Conservation (phyloP, 1,284 basidiomycete species). For the Vanrija sp. region DNA sequence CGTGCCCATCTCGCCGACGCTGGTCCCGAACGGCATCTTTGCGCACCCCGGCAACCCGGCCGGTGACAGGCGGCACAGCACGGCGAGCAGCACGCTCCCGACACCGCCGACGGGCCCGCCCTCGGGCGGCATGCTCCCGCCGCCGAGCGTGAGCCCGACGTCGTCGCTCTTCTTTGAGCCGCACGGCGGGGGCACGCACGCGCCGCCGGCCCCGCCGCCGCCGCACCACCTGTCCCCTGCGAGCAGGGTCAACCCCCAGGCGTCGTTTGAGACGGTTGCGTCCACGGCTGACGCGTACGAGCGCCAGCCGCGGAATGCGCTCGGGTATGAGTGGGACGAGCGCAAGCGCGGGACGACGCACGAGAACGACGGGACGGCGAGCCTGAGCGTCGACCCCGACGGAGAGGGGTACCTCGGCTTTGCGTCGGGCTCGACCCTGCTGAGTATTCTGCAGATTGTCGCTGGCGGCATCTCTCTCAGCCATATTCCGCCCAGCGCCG, state of each 20-base stretch:
- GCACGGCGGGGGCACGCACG: neutral
- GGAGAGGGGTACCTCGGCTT: constrained; percentile 24
- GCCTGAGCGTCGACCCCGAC: constrained; percentile 22
- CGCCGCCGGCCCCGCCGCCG: neutral
- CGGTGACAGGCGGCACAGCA: no score
- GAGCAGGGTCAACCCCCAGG: neutral
- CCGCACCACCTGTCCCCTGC: neutral
- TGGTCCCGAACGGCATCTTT: no score
- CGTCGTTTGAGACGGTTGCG: neutral
- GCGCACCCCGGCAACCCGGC: no score
- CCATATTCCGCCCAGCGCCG: neutral
- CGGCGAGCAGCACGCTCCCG: neutral
- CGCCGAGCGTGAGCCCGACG: neutral
- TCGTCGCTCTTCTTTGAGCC: neutral
- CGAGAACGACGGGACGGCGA: constrained; percentile 23
- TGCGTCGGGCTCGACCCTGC: no score
- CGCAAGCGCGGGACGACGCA: neutral
- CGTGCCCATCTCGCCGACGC: no score
- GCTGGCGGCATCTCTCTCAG: constrained; percentile 12
- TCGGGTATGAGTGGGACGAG: constrained; percentile 25
- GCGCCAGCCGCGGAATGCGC: constrained; percentile 11
- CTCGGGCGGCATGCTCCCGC: neutral
- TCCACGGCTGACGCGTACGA: constrained; percentile 12
- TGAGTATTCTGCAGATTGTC: neutral
- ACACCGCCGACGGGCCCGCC: neutral